Percentiles rank a stretch among this genome's conserved stretches.
Evolutionary conservation across 805 yeast genomes (phyloP).

Genomic region (Ogataea philodendri): DNA sequence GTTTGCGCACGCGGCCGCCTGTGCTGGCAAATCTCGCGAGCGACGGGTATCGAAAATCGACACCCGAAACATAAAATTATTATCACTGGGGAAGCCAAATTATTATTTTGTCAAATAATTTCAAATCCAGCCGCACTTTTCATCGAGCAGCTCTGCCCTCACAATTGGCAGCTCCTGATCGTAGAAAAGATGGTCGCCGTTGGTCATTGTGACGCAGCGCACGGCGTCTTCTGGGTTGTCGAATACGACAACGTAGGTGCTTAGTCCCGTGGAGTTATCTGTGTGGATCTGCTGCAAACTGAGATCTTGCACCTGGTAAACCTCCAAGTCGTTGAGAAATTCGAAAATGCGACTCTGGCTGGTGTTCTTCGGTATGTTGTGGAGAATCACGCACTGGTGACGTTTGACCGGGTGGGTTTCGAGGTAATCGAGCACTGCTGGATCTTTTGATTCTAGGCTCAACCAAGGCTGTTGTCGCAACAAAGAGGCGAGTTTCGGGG

Average conservation of each 20-base stretch:
- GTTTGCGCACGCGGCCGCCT: constrained; percentile 3
- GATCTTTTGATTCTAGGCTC: constrained; percentile 1
- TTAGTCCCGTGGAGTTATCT: constrained; percentile 11
- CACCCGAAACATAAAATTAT: constrained; percentile 5
- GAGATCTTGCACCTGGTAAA: constrained; percentile 47
- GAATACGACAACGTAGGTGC: constrained; percentile 44
- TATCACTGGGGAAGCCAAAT: not conserved
- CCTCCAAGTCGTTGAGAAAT: no score
- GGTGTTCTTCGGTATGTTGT: constrained; percentile 47
- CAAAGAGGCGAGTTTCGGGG: constrained; percentile 6
- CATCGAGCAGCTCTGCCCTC: constrained; percentile 34
- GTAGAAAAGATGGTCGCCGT: constrained; percentile 42
- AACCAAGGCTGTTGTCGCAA: constrained; percentile 14
- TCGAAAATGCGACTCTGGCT: constrained; percentile 39
- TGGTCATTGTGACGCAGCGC: constrained; percentile 50
- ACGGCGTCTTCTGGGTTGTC: constrained; percentile 43
- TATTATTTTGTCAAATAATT: not conserved
- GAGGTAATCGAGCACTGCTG: not conserved
- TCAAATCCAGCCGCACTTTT: constrained; percentile 3
- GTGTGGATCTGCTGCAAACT: constrained; percentile 34
- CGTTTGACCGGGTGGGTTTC: constrained; percentile 22
- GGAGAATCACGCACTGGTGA: constrained; percentile 38
- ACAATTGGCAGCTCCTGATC: constrained; percentile 29
- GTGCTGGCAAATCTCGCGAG: not conserved
- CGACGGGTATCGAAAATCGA: constrained; percentile 5